Conservation (phyloP, 1,139 yeast species). For the Geotrichum australiense region DNA sequence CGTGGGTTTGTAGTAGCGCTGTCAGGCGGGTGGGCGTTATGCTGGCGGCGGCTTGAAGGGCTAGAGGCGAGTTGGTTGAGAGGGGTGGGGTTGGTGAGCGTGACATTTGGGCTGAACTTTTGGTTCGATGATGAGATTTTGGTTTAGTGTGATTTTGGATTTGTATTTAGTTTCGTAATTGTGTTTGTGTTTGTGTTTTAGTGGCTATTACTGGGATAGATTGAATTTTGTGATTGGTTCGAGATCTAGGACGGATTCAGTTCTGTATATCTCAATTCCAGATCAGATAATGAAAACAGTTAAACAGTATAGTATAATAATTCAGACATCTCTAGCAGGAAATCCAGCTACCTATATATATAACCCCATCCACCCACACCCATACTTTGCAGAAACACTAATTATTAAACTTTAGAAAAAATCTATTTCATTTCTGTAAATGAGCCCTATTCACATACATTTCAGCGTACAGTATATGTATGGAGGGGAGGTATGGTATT, state of each 20-base stretch:
- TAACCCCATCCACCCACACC: too few species aligned
- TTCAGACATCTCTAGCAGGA: too few species aligned
- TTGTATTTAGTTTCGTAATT: too few species aligned
- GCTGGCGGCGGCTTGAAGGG: constrained; percentile 79
- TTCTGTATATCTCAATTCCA: too few species aligned
- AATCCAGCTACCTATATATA: too few species aligned
- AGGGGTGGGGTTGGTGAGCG: constrained; percentile 25
- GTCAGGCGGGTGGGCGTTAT: constrained; percentile 80
- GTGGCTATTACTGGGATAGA: too few species aligned
- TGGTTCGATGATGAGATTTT: not conserved
- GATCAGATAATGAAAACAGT: too few species aligned
- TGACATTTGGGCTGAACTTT: not conserved
- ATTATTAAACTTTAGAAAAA: not conserved
- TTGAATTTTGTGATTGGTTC: too few species aligned
- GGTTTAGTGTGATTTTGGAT: too few species aligned
- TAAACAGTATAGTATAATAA: too few species aligned
- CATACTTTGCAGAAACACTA: not conserved
- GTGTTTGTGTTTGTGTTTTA: too few species aligned
- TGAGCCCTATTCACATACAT: not conserved
- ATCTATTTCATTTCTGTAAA: not conserved
- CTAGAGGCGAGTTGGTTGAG: constrained; percentile 81
- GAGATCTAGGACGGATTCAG: too few species aligned
- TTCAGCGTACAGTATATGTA: not conserved
- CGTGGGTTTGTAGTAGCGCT: constrained; percentile 57
- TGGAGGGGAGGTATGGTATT: not conserved